Percentiles rank a stretch among this genome's conserved stretches.
phyloP scores from a whole-genome alignment of 371 early-diverging fungal species.

The Mucor saturninus region DNA sequence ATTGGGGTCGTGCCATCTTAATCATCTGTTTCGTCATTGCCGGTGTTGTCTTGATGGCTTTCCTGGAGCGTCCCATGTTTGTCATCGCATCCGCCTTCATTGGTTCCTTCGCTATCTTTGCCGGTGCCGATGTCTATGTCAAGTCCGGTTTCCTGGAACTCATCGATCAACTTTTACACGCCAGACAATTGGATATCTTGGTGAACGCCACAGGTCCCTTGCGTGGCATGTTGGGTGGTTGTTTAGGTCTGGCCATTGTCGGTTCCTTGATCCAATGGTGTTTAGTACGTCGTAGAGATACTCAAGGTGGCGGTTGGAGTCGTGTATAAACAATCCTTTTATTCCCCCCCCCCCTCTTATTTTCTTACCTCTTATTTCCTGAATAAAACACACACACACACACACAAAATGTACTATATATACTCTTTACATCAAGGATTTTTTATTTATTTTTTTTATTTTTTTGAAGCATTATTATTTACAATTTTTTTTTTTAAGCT shows the following conservation, averaged over 20 bases:
- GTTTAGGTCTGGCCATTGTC: conserved; percentile 54
- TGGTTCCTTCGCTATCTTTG: conserved; percentile 61
- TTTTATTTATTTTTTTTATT: not conserved
- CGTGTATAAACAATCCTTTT: conserved; percentile 33
- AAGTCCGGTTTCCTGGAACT: conserved; percentile 55
- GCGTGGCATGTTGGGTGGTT: conserved; percentile 63
- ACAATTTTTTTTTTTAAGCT: conserved; percentile 9
- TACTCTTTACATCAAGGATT: not conserved
- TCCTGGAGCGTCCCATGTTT: conserved; percentile 57
- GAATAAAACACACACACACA: not conserved
- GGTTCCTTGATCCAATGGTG: conserved; percentile 59
- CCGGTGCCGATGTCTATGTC: conserved; percentile 63
- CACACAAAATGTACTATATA: not conserved
- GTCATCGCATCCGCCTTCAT: conserved; percentile 60
- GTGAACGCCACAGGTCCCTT: conserved; percentile 43
- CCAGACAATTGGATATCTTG: conserved; percentile 22
- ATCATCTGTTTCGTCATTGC: conserved; percentile 53
- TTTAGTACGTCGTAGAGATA: conserved; percentile 34
- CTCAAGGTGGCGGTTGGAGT: conserved; percentile 43
- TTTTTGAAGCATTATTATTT: conserved; percentile 4
- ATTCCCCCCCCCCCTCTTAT: not conserved
- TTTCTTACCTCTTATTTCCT: not conserved
- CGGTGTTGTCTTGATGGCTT: conserved; percentile 55
- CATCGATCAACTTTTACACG: conserved; percentile 39
- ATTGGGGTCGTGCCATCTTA: conserved; percentile 61